Conservation (phyloP, 2,329 filamentous ascomycete genomes). For the Microcyclospora pomicola region DNA sequence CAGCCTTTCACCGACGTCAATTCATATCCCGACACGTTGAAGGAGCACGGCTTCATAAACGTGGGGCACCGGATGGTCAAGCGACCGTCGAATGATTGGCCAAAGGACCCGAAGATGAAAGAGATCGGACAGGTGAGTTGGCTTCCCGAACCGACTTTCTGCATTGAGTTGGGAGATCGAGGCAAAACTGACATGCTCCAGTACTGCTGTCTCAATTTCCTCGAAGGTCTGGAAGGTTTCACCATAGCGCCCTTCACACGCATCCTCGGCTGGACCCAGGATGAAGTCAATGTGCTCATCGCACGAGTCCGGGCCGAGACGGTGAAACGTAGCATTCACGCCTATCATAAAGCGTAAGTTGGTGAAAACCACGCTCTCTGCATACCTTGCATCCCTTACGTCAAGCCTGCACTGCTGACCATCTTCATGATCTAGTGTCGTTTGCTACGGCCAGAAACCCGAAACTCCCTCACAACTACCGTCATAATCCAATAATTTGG, state of each 20-base stretch:
- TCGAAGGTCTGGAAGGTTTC: constrained; percentile 28
- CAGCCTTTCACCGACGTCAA: constrained; percentile 6
- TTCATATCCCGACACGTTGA: constrained; percentile 8
- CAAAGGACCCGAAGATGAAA: constrained; percentile 16
- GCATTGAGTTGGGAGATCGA: background rate
- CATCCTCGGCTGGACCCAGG: constrained; percentile 29
- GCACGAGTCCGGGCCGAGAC: constrained; percentile 29
- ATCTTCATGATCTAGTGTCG: constrained; percentile 1
- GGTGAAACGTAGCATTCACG: constrained; percentile 26
- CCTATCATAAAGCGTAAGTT: constrained; percentile 30
- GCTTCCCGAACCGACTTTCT: background rate
- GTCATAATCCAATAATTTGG: no score
- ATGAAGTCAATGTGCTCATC: constrained; percentile 33
- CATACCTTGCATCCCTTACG: background rate
- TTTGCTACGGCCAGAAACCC: constrained; percentile 5
- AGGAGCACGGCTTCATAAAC: constrained; percentile 15
- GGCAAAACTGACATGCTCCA: constrained; percentile 1
- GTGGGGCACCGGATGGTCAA: constrained; percentile 12
- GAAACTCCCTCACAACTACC: background rate
- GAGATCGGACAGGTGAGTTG: constrained; percentile 11
- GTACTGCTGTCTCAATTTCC: constrained; percentile 14
- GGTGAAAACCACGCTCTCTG: background rate
- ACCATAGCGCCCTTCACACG: constrained; percentile 30
- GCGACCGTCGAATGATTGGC: constrained; percentile 17
- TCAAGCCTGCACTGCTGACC: background rate